A percentile compares a stretch with the other conserved stretches of the same genome.
Evolutionary conservation across 129 eudicot species (phyloP).

Genomic region (Helianthus tuberosus): DNA sequence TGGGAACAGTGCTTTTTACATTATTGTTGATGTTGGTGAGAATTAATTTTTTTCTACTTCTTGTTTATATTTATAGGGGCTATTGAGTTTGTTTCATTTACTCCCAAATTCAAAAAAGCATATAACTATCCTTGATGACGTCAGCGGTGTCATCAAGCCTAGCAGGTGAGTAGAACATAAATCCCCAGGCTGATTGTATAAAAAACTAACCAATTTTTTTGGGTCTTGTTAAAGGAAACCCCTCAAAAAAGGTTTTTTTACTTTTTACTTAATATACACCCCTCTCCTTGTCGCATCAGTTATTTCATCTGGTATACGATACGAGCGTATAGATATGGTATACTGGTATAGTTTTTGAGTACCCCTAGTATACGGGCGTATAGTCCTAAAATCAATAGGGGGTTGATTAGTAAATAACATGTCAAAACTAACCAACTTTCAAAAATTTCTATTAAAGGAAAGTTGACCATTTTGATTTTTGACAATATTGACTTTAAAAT

Average conservation of each 20-base stretch:
- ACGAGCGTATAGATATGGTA: too few species aligned
- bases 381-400: too few species aligned
- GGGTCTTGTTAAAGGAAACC: background rate
- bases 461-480: background rate
- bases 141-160: slow-evolving; percentile 77
- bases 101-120: slow-evolving; percentile 65
- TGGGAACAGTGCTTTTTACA: background rate
- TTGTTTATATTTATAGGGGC: slow-evolving; percentile 37
- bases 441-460: background rate
- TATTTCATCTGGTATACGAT: too few species aligned
- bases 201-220: background rate
- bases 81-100: slow-evolving; percentile 44
- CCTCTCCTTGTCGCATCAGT: too few species aligned
- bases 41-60: background rate
- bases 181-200: background rate
- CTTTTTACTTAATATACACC: too few species aligned
- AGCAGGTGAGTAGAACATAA: slow-evolving; percentile 51
- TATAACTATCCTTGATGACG: slow-evolving; percentile 65
- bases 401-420: background rate
- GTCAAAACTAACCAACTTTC: background rate
- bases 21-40: background rate
- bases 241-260: too few species aligned
- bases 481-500: background rate
- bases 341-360: too few species aligned
- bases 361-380: too few species aligned